phyloP scores from a whole-genome alignment of 352 stramenopile genomes.

The Globisporangium radiosum region DNA sequence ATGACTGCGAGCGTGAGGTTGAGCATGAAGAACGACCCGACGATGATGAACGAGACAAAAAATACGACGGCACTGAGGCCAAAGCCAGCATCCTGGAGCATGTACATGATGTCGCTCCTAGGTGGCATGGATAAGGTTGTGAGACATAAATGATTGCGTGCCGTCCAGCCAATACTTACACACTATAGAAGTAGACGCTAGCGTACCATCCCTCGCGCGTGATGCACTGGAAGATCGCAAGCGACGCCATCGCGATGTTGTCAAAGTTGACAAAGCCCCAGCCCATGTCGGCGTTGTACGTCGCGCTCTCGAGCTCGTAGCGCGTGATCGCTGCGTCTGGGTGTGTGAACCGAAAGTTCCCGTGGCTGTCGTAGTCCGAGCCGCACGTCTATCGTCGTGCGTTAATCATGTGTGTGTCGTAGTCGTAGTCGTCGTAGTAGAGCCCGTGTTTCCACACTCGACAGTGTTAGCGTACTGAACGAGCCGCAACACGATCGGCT shows the following conservation, averaged over 20 bases:
- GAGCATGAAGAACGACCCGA: slow-evolving; percentile 89
- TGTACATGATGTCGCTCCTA: slow-evolving; percentile 62
- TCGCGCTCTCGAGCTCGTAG: slow-evolving; percentile 27
- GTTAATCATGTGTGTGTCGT: too few relatives aligned
- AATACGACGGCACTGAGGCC: slow-evolving; percentile 53
- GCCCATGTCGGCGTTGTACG: slow-evolving; percentile 72
- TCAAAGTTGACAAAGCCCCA: slow-evolving; percentile 88
- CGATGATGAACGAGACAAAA: slow-evolving; percentile 85
- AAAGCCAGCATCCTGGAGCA: slow-evolving; percentile 47
- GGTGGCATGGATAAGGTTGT: not conserved
- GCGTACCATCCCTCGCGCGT: slow-evolving; percentile 89
- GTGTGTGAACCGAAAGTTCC: slow-evolving; percentile 63
- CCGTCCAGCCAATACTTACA: not conserved
- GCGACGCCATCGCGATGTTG: slow-evolving; percentile 68
- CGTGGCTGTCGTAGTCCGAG: slow-evolving; percentile 53
- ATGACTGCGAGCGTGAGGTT: slow-evolving; percentile 89
- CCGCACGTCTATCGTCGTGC: slow-evolving; percentile 29
- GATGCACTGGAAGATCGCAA: slow-evolving; percentile 89
- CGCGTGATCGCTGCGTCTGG: slow-evolving; percentile 25
- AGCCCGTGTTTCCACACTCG: too few relatives aligned
- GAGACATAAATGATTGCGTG: not conserved
- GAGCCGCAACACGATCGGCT: too few relatives aligned
- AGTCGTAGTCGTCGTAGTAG: too few relatives aligned
- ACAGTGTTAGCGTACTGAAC: too few relatives aligned
- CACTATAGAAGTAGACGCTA: not conserved